phyloP scores from a whole-genome alignment of 495 filamentous ascomycete species.

The Penicillium verhagenii region DNA sequence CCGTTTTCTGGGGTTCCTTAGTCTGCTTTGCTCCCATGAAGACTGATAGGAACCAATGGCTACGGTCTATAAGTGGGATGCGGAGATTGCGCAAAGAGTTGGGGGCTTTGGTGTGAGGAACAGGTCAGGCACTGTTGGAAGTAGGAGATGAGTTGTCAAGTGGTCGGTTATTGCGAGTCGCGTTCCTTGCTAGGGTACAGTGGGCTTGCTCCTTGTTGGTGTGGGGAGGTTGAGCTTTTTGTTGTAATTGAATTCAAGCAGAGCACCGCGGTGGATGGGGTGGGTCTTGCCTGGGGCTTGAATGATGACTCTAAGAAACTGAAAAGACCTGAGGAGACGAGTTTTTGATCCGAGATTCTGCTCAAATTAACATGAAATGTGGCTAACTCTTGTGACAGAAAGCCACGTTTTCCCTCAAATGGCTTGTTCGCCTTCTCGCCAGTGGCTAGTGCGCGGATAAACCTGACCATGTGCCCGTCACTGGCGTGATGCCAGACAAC shows the following conservation, averaged over 20 bases:
- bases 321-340: slow-evolving; percentile 61
- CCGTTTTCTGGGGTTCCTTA: slow-evolving; percentile 46
- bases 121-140: background rate
- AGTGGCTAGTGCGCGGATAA: no score
- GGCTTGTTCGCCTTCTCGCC: no score
- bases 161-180: background rate
- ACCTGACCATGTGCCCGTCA: no score
- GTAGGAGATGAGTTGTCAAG: background rate
- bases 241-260: slow-evolving; percentile 1
- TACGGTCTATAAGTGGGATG: slow-evolving; percentile 35
- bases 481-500: no score
- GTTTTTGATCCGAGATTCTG: background rate
- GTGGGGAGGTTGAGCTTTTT: slow-evolving; percentile 1
- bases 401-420: no score
- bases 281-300: slow-evolving; percentile 26
- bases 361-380: background rate
- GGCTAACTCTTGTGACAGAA: slow-evolving; percentile 2
- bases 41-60: slow-evolving; percentile 49
- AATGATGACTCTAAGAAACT: slow-evolving; percentile 53
- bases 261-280: slow-evolving; percentile 35
- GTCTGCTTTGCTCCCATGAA: slow-evolving; percentile 46
- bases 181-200: slow-evolving; percentile 1
- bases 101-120: background rate
- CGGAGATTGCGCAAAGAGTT: background rate
- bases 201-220: background rate